Conservation (phyloP, 2,329 filamentous ascomycete species). For the Didymella exigua region DNA sequence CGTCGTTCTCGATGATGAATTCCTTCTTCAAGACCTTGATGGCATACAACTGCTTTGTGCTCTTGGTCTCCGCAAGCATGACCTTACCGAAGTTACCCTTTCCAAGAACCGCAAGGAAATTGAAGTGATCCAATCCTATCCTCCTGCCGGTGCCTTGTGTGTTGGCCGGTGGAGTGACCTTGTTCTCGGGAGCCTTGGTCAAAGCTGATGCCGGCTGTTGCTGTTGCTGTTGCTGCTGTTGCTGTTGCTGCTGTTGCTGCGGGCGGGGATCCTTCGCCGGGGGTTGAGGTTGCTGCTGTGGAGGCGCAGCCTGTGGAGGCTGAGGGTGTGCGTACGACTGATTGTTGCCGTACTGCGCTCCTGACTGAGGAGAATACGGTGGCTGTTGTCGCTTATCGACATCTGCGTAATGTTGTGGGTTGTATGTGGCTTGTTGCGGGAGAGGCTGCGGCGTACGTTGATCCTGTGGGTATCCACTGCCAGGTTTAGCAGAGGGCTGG, state of each 20-base stretch:
- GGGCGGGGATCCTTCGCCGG: constrained; percentile 41
- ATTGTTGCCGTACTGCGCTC: constrained; percentile 17
- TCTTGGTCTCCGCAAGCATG: constrained; percentile 98
- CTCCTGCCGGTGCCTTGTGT: constrained; percentile 74
- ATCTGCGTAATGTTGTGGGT: constrained; percentile 75
- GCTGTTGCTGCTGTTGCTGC: constrained; percentile 52
- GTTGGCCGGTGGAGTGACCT: constrained; percentile 72
- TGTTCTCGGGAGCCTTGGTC: constrained; percentile 50
- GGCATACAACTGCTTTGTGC: constrained; percentile 87
- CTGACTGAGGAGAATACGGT: constrained; percentile 28
- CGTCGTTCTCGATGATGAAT: constrained; percentile 99
- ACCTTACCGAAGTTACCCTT: constrained; percentile 99
- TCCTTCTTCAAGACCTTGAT: constrained; percentile 99
- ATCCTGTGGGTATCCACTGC: constrained; percentile 48
- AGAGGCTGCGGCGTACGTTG: constrained; percentile 50
- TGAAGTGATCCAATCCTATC: constrained; percentile 97
- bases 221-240: constrained; percentile 57
- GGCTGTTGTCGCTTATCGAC: constrained; percentile 46
- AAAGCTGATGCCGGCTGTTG: constrained; percentile 38
- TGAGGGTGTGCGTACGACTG: constrained; percentile 28
- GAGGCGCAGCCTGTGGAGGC: constrained; percentile 45
- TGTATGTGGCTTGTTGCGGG: constrained; percentile 67
- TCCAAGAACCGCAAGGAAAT: constrained; percentile 95
- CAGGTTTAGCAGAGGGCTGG: constrained; percentile 37
- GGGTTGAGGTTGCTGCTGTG: constrained; percentile 30